Conservation (phyloP, 345 rosid genomes). For the Microthlaspi erraticum region DNA sequence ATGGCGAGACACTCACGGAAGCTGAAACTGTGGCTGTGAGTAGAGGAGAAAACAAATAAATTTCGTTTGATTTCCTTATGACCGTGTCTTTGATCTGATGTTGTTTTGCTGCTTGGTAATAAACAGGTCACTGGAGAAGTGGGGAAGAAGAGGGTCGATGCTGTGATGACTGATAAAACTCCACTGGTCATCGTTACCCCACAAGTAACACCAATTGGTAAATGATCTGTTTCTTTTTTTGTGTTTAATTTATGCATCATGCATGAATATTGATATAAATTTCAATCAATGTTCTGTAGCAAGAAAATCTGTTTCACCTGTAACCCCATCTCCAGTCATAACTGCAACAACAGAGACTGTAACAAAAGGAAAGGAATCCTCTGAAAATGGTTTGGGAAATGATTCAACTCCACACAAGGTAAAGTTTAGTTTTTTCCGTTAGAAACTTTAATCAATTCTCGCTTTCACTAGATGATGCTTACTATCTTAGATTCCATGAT, state of each 20-base stretch:
- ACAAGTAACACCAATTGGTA: slow-evolving; percentile 33
- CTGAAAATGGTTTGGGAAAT: neutral
- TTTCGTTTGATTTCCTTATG: slow-evolving; percentile 8
- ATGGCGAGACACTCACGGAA: slow-evolving; percentile 28
- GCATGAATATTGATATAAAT: neutral
- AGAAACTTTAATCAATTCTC: neutral
- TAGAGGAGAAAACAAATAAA: slow-evolving; percentile 18
- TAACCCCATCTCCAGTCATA: slow-evolving; percentile 22
- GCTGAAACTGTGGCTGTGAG: slow-evolving; percentile 48
- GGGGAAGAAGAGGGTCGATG: no score
- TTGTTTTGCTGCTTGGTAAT: no score
- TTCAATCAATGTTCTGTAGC: slow-evolving; percentile 39
- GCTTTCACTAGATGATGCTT: neutral
- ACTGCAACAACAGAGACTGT: slow-evolving; percentile 13
- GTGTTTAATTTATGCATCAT: neutral
- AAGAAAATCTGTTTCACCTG: slow-evolving; percentile 39
- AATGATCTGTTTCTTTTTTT: no score
- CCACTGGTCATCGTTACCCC: slow-evolving; percentile 31
- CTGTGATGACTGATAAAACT: slow-evolving; percentile 48
- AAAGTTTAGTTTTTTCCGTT: neutral
- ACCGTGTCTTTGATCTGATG: neutral
- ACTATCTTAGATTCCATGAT: neutral
- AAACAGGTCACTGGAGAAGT: slow-evolving; percentile 15
- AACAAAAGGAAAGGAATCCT: slow-evolving; percentile 26
- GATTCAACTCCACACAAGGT: neutral